Base-by-base conservation (phyloP, 2,329 filamentous ascomycete species). In the Botrytis hyacinthi region DNA sequence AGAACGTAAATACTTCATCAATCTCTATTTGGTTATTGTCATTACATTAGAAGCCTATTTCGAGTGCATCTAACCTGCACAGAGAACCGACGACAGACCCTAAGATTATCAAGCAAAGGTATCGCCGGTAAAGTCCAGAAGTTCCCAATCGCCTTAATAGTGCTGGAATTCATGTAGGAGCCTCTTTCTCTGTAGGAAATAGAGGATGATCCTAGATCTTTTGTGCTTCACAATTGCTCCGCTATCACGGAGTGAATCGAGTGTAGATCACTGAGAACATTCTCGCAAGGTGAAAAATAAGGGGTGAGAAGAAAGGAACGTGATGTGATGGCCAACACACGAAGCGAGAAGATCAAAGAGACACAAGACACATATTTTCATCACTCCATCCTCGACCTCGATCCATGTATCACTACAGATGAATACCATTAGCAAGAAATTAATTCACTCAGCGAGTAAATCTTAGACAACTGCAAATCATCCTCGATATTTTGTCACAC, bases 381-480 rank as follows among this genome's bases (percentile, higher is more conserved):
- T n/a, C 26, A 54, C 26, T 26, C 5, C 26, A 54, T 54, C 26
- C 4, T 54, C 48, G 26, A 54, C 16, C 12, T 22, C 48, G 12
- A 54, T n/a, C 12, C 1, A n/a, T 14, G 2, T 16, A n/a, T 0
- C 6, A n/a, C 12, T n/a, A n/a, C 10, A n/a, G 26, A n/a, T 16
- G 10, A n/a, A 7, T n/a, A 54, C 12, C 5, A 12, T 7, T 3
- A n/a, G 5, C 12, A 54, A n/a, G 48, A 0, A 10, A 54, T 54
- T 3, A 3, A n/a, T 2, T 16, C 8, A n/a, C 26, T 7, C 48
- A 7, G 26, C 4, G 12, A 54, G 12, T n/a, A 7, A n/a, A n/a
- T 5, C 26, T 26, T 5, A 54, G 12, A 12, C 48, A n/a, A 14
- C 12, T 16, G 48, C 4, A n/a, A n/a, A n/a, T n/a, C 48, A n/a